phyloP scores from a whole-genome alignment of 2,329 filamentous ascomycete species.

The Monosporascus sp. region DNA sequence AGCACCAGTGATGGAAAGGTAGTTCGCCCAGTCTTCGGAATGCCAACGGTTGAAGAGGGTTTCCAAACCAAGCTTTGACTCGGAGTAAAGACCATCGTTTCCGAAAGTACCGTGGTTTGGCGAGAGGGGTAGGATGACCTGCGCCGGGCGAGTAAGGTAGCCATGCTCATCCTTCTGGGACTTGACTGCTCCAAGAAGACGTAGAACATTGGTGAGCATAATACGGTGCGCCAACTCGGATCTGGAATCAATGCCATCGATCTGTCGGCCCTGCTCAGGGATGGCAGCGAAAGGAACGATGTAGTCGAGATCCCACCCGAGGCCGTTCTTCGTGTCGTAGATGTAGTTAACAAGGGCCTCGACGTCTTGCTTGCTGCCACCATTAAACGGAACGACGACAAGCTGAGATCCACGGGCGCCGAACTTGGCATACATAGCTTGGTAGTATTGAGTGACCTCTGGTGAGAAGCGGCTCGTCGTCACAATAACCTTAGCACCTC shows the following conservation, averaged over 20 bases:
- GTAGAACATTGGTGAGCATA: constrained; percentile 96
- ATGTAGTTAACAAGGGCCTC: constrained; percentile 94
- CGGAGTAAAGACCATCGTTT: constrained; percentile 95
- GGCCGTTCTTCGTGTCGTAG: constrained; percentile 91
- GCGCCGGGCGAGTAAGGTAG: constrained; percentile 91
- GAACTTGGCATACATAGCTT: constrained; percentile 94
- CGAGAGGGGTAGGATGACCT: constrained; percentile 92
- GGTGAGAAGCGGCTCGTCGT: constrained; percentile 96
- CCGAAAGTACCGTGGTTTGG: constrained; percentile 99
- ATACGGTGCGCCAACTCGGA: constrained; percentile 97
- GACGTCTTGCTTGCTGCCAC: constrained; percentile 96
- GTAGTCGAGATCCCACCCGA: constrained; percentile 97
- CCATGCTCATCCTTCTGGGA: constrained; percentile 80
- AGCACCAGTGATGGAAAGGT: constrained; percentile 95
- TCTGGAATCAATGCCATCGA: constrained; percentile 93
- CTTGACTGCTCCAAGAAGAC: constrained; percentile 87
- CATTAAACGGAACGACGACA: constrained; percentile 97
- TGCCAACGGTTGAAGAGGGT: constrained; percentile 98
- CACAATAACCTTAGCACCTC: constrained; percentile 93
- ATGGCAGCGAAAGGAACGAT: constrained; percentile 97
- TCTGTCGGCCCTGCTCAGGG: constrained; percentile 94
- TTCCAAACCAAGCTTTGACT: constrained; percentile 95
- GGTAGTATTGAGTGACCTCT: constrained; percentile 98
- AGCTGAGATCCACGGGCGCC: constrained; percentile 93
- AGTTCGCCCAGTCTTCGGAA: constrained; percentile 95